These are phyloP conservation scores for Hymenoscyphus occultus DNA, from an alignment of 2,329 filamentous ascomycete genomes.

Conservation along the genomic window DNA sequence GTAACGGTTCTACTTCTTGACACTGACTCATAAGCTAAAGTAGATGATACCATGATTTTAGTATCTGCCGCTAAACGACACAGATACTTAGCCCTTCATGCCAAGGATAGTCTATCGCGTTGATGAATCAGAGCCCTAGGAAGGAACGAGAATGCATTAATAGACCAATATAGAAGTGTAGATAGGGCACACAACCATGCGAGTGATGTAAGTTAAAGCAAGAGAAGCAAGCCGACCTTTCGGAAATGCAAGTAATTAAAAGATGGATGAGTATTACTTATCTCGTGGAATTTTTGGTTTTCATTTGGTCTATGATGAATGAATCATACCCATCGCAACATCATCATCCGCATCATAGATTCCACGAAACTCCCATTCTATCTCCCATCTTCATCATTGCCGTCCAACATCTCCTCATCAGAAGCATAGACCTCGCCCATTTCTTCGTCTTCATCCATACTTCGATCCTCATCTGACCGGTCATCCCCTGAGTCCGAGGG, in stretches of 20 bases:
- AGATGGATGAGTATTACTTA: background rate
- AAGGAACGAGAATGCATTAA: no score
- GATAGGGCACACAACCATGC: no score
- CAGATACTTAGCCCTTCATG: no score
- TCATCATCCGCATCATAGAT: background rate
- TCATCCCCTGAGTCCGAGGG: background rate
- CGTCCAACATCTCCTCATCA: background rate
- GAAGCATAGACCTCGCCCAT: background rate
- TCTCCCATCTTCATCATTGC: background rate
- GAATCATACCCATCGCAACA: background rate
- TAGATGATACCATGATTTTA: no score
- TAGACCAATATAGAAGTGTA: no score
- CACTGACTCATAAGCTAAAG: no score
- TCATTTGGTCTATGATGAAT: background rate
- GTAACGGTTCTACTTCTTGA: no score
- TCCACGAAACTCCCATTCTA: background rate
- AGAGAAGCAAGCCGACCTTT: background rate
- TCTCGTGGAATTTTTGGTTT: background rate
- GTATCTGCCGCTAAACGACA: no score
- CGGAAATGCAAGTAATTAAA: background rate
- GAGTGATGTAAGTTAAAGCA: background rate
- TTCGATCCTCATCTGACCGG: background rate
- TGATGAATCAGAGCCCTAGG: no score
- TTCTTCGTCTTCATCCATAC: slow-evolving; percentile 6
- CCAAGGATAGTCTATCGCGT: no score